These are phyloP conservation scores for Gaultheria prostrata DNA, from an alignment of 148 eudicot species.

Conservation along the genomic window DNA sequence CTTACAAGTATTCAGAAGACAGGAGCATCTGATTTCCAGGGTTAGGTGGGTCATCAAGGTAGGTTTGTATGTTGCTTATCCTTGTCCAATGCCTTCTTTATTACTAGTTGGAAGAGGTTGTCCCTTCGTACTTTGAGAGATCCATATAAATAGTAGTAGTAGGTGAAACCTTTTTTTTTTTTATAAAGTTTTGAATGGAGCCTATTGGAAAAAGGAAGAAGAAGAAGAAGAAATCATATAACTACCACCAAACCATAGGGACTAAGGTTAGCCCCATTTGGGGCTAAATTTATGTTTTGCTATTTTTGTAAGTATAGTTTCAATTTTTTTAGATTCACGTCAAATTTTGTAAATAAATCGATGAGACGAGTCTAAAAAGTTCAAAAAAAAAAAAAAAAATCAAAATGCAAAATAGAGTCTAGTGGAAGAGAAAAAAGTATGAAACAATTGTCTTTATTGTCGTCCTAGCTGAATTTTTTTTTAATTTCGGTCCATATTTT, in stretches of 20 bases:
- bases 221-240: neutral
- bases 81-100: neutral
- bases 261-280: neutral
- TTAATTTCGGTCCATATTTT: too few relatives aligned
- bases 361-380: too few relatives aligned
- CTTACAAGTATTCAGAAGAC: neutral
- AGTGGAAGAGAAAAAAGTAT: too few relatives aligned
- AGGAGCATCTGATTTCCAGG: slow-evolving; percentile 5
- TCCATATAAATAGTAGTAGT: neutral
- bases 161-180: neutral
- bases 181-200: neutral
- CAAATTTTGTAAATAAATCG: too few relatives aligned
- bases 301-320: too few relatives aligned
- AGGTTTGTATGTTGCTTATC: neutral
- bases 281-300: too few relatives aligned
- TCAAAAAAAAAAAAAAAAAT: too few relatives aligned
- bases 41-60: slow-evolving; percentile 14
- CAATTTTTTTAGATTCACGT: too few relatives aligned
- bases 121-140: neutral
- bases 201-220: neutral
- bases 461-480: too few relatives aligned
- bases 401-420: too few relatives aligned
- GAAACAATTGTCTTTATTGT: too few relatives aligned
- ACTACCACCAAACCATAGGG: neutral
- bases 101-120: neutral